phyloP scores from a whole-genome alignment of 345 rosid genomes.

The Ailanthus altissimus region DNA sequence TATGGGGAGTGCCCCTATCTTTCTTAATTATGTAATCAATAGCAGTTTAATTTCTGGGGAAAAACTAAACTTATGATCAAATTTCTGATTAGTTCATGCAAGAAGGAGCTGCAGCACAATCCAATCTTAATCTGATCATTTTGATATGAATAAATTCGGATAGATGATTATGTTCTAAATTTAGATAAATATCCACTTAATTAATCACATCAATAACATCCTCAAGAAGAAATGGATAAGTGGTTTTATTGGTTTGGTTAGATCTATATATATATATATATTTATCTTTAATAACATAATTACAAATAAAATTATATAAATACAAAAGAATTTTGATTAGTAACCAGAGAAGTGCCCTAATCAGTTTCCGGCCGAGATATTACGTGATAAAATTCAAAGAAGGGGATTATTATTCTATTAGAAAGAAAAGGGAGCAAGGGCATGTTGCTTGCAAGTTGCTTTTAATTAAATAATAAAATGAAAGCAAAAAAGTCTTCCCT shows the following conservation, averaged over 20 bases:
- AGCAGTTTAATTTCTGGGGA: not conserved
- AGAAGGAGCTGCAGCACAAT: not conserved
- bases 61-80: not conserved
- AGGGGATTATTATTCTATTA: too few relatives aligned
- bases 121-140: not conserved
- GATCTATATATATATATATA: too few relatives aligned
- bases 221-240: not conserved
- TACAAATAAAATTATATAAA: too few relatives aligned
- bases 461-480: conserved; percentile 16
- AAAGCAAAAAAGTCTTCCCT: conserved; percentile 28
- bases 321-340: not conserved
- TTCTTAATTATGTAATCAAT: conserved; percentile 1
- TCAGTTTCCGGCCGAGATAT: conserved; percentile 6
- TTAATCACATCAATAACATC: not conserved
- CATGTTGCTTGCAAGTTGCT: conserved; percentile 43
- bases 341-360: conserved; percentile 11
- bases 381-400: not conserved
- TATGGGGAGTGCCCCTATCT: not conserved
- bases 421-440: not conserved
- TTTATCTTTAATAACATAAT: too few relatives aligned
- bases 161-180: not conserved
- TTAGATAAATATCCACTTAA: not conserved
- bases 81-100: not conserved
- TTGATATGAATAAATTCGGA: not conserved
- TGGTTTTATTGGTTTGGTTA: not conserved